Conservation (phyloP, 1,139 yeast genomes). For the Yamadazyma triangularis region DNA sequence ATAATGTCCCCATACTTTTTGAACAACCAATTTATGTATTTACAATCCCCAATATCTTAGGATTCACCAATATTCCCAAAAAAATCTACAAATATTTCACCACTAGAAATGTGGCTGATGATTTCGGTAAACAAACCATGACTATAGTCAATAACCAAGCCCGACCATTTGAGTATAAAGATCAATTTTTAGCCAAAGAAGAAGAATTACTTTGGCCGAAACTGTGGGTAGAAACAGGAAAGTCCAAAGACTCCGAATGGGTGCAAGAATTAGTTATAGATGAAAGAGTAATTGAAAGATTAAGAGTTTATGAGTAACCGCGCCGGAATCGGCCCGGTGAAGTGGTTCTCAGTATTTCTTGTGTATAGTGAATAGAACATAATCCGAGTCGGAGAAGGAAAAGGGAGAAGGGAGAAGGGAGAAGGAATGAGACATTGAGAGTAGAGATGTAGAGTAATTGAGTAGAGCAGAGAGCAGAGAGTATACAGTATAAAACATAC, state of each 20-base stretch:
- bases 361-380: too few relatives aligned
- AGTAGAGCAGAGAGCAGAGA: too few relatives aligned
- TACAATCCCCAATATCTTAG: conserved; percentile 71
- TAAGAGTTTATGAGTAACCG: conserved; percentile 58
- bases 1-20: conserved; percentile 54
- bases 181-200: conserved; percentile 49
- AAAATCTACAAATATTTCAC: conserved; percentile 78
- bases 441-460: too few relatives aligned
- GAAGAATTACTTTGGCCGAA: conserved; percentile 93
- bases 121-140: conserved; percentile 58
- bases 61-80: conserved; percentile 71
- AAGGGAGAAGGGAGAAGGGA: too few relatives aligned
- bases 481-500: too few relatives aligned
- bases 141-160: conserved; percentile 53
- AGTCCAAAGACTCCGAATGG: conserved; percentile 81
- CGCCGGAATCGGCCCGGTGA: too few relatives aligned
- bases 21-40: conserved; percentile 74
- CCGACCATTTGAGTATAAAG: conserved; percentile 55
- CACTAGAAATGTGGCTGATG: conserved; percentile 66
- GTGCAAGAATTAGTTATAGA: conserved; percentile 71
- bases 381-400: too few relatives aligned
- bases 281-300: conserved; percentile 52
- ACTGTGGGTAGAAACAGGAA: conserved; percentile 74
- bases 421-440: too few relatives aligned
- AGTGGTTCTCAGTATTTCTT: too few relatives aligned